Evolutionary conservation across 345 rosid species (phyloP), one percentile per base, ranked within the genome.

Genomic region (Hibiscus tridactylites): DNA sequence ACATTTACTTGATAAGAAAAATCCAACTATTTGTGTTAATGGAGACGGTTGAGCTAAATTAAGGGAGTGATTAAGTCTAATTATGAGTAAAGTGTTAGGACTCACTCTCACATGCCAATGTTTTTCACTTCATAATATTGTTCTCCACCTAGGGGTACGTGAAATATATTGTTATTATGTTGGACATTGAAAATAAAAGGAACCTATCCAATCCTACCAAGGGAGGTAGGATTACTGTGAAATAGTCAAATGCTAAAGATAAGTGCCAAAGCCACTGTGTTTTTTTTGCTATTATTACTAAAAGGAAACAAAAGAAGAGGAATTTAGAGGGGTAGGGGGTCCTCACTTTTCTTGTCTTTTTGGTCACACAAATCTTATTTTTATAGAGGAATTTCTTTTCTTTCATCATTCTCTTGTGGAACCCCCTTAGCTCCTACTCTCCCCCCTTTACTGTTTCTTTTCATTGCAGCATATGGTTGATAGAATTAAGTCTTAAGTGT

Each of bases 391-490:
- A 83, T 86, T 88, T 88, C 90, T 82, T 79, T 78, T 79, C 81
- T 82, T 81, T 85, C 89, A 88, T 88, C 89, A 88, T 86, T 86
- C 85, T 69, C 69, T 77, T 72, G 84, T 37, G 76, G 92, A 84
- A 80, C 82, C 86, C 83, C 80, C 54, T 39, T 7, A 35, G 0
- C 68, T 10, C 49, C 33, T 13, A 2, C 59, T 54, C 1, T 1
- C 31, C 61, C 61, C 0, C 61, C 7, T 52, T 5, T 15, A 11
- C 15, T 16, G 42, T 26, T 3, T 26, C 54, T 73, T 71, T 47
- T 52, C 61, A 65, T 74, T 66, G 24, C 68, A 61, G 59, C 7
- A 35, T 35, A 35, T 0, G 39, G 6, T 35, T 35, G 6, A 35
- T 1, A 35, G 39, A 35, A 35, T 5, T 35, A 35, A 35, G 39